A percentile compares a stretch with the other conserved stretches of the same genome.
Evolutionary conservation across 2,329 filamentous ascomycete genomes (phyloP).

Genomic region (Penicillium sp.): DNA sequence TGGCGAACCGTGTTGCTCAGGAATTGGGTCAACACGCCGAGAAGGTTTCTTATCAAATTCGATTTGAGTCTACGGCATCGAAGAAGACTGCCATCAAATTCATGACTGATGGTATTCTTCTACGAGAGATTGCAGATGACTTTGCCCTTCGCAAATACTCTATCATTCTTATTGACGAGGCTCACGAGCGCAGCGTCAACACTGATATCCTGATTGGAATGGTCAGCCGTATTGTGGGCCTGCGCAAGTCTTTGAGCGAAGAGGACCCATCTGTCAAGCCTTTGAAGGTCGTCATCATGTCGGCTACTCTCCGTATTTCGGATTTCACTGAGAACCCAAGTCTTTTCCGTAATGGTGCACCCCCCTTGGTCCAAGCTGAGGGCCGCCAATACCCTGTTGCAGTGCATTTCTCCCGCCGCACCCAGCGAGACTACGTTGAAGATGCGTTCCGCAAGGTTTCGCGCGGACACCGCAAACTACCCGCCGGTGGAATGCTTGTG

Average conservation of each 20-base stretch:
- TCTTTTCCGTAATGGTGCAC: conserved; percentile 70
- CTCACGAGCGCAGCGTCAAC: conserved; percentile 94
- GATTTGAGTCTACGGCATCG: conserved; percentile 82
- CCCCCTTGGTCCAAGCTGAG: conserved; percentile 84
- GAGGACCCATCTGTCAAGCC: conserved; percentile 72
- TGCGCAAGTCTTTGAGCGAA: conserved; percentile 71
- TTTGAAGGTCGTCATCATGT: conserved; percentile 96
- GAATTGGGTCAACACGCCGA: conserved; percentile 78
- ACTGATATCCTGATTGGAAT: conserved; percentile 98
- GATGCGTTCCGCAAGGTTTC: conserved; percentile 86
- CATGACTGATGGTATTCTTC: conserved; percentile 95
- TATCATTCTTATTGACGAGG: conserved; percentile 91
- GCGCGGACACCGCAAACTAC: conserved; percentile 83
- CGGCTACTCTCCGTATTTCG: conserved; percentile 84
- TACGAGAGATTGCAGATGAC: conserved; percentile 88
- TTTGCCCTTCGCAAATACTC: conserved; percentile 88
- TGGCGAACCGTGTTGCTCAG: conserved; percentile 86
- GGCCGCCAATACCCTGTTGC: conserved; percentile 90
- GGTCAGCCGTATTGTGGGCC: conserved; percentile 85
- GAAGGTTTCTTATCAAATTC: conserved; percentile 86
- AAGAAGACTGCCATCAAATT: conserved; percentile 90
- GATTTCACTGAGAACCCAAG: conserved; percentile 83
- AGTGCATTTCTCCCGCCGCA: conserved; percentile 80
- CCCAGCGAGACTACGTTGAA: conserved; percentile 82
- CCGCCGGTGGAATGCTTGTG: conserved; percentile 85